Conservation (phyloP, 2,329 filamentous ascomycete species). For the Fonsecaea multimorphosa region DNA sequence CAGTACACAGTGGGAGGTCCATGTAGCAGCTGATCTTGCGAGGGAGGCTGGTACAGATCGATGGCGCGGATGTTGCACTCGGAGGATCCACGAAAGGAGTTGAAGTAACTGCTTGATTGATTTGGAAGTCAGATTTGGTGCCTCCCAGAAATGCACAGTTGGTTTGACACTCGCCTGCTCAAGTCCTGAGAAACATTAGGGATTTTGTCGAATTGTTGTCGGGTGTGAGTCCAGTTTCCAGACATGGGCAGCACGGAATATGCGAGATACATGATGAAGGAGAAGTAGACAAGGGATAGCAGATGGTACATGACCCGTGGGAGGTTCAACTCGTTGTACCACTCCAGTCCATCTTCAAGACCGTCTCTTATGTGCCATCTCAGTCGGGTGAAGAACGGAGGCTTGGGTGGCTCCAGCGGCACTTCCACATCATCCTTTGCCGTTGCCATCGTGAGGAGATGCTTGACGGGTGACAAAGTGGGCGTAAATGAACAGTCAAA, state of each 20-base stretch:
- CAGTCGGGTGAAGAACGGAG: not conserved
- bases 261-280: slow-evolving; percentile 26
- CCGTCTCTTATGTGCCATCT: slow-evolving; percentile 16
- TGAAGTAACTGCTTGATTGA: slow-evolving; percentile 43
- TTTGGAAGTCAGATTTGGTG: slow-evolving; percentile 7
- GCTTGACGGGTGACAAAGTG: not conserved
- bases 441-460: not conserved
- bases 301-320: slow-evolving; percentile 28
- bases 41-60: slow-evolving; percentile 46
- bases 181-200: slow-evolving; percentile 21
- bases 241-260: slow-evolving; percentile 30
- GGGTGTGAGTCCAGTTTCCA: slow-evolving; percentile 18
- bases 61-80: slow-evolving; percentile 47
- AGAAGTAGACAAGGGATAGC: slow-evolving; percentile 23
- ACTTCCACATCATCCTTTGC: not conserved
- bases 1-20: slow-evolving; percentile 42
- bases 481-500: not conserved
- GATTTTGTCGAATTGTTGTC: slow-evolving; percentile 25
- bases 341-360: slow-evolving; percentile 25
- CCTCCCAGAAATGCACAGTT: not conserved
- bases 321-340: slow-evolving; percentile 26
- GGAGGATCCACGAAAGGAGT: slow-evolving; percentile 45
- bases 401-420: not conserved
- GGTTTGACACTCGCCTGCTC: slow-evolving; percentile 24
- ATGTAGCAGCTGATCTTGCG: slow-evolving; percentile 28